A percentile compares a stretch with the other conserved stretches of the same genome.
Conservation (phyloP, 192 early-diverging fungal species). For the Rhizoclosmatium sp. region DNA sequence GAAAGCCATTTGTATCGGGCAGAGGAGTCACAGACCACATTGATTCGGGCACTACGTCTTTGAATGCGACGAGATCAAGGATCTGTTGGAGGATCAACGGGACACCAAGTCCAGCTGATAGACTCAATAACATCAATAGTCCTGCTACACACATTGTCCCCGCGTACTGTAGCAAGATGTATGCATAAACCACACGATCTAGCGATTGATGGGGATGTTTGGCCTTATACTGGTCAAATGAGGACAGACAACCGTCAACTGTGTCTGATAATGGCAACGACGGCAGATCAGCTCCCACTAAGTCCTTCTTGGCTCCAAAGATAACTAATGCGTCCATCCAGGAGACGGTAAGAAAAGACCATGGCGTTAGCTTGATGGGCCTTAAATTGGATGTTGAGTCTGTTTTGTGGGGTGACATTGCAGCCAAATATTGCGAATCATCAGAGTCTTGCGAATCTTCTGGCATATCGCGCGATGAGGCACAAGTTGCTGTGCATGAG, state of each 20-base stretch:
- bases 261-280: neutral
- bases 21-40: conserved; percentile 8
- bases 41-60: neutral
- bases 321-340: conserved; percentile 12
- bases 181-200: too few species aligned
- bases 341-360: conserved; percentile 23
- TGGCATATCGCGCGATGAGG: too few species aligned
- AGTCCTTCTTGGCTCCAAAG: conserved; percentile 2
- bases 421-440: too few species aligned
- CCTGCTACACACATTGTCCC: conserved; percentile 12
- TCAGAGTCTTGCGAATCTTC: too few species aligned
- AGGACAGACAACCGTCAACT: neutral
- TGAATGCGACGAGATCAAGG: conserved; percentile 11
- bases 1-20: neutral
- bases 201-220: too few species aligned
- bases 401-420: too few species aligned
- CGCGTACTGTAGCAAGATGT: too few species aligned
- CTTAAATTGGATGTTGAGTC: too few species aligned
- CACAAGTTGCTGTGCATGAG: too few species aligned
- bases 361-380: neutral
- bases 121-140: neutral
- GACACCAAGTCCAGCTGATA: neutral
- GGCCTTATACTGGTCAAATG: too few species aligned
- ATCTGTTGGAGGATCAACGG: conserved; percentile 33
- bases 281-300: neutral